A percentile compares a stretch with the other conserved stretches of the same genome.
phyloP scores from a whole-genome alignment of 2,329 filamentous ascomycete species.

The Karstenula rhodostoma region DNA sequence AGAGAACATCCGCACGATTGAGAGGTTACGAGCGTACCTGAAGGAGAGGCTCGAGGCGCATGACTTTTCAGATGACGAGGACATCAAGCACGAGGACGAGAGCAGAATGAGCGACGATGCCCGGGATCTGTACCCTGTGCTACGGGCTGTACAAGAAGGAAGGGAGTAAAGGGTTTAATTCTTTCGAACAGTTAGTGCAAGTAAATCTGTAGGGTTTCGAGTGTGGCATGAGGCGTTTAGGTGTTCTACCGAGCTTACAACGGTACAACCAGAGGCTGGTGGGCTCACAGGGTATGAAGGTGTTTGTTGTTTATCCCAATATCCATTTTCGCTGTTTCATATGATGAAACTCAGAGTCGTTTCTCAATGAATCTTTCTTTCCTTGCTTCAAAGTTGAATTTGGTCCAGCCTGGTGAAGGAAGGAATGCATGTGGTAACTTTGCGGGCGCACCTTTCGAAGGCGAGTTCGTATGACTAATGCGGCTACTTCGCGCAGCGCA shows the following conservation, averaged over 20 bases:
- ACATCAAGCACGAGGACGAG: constrained; percentile 37
- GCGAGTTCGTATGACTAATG: constrained; percentile 9
- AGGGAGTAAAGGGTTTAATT: constrained; percentile 34
- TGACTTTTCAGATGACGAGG: constrained; percentile 54
- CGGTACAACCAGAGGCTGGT: neutral
- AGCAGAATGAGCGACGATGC: constrained; percentile 48
- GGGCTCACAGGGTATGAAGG: constrained; percentile 4
- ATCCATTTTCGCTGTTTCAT: constrained; percentile 7
- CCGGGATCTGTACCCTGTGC: constrained; percentile 51
- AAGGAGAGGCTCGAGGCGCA: constrained; percentile 62
- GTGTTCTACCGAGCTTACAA: constrained; percentile 1
- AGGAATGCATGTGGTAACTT: neutral
- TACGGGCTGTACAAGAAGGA: constrained; percentile 51
- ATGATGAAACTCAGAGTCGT: neutral
- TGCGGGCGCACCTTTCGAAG: neutral
- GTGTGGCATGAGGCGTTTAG: constrained; percentile 6
- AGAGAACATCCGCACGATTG: constrained; percentile 70
- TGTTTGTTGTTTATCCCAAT: constrained; percentile 13
- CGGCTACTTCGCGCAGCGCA: neutral
- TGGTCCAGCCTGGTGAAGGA: neutral
- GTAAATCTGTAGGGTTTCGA: neutral
- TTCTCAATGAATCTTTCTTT: constrained; percentile 1
- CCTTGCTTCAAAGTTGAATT: neutral
- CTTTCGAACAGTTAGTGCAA: neutral
- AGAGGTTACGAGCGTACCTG: constrained; percentile 66